These are phyloP conservation scores for Ascosphaera pollenicola DNA, from an alignment of 2,329 filamentous ascomycete genomes.

Conservation along the genomic window DNA sequence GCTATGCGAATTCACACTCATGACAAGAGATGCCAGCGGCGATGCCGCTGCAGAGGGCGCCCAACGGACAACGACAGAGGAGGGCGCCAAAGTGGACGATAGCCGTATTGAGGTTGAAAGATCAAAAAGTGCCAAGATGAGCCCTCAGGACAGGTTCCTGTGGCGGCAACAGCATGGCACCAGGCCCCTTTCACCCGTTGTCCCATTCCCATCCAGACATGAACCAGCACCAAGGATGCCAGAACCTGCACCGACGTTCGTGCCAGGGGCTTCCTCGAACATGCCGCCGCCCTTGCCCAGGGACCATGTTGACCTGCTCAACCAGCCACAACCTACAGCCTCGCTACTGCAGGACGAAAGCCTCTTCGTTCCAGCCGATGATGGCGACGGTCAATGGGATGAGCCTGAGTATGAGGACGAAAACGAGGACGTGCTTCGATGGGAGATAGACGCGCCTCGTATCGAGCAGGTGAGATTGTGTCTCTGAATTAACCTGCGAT, in stretches of 20 bases:
- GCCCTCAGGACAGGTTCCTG: conserved; percentile 9
- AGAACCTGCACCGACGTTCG: no score
- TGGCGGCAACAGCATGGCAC: no score
- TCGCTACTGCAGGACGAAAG: conserved; percentile 30
- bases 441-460: conserved; percentile 27
- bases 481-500: no score
- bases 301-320: no score
- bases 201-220: conserved; percentile 7
- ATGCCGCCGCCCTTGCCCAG: no score
- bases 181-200: conserved; percentile 10
- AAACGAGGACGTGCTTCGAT: conserved; percentile 37
- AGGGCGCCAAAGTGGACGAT: no score
- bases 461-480: conserved; percentile 27
- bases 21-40: conserved; percentile 37
- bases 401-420: conserved; percentile 31
- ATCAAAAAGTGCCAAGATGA: conserved; percentile 7
- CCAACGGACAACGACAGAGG: no score
- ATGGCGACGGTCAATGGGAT: conserved; percentile 34
- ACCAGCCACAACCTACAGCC: conserved; percentile 12
- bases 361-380: conserved; percentile 38
- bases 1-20: conserved; percentile 37
- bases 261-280: no score
- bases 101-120: no score
- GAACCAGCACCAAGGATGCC: no score
- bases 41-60: conserved; percentile 7